Evolutionary conservation across 164 flowering plant species (phyloP), one percentile per base, ranked within the genome.

Genomic region (Macadamia tetraphylla): DNA sequence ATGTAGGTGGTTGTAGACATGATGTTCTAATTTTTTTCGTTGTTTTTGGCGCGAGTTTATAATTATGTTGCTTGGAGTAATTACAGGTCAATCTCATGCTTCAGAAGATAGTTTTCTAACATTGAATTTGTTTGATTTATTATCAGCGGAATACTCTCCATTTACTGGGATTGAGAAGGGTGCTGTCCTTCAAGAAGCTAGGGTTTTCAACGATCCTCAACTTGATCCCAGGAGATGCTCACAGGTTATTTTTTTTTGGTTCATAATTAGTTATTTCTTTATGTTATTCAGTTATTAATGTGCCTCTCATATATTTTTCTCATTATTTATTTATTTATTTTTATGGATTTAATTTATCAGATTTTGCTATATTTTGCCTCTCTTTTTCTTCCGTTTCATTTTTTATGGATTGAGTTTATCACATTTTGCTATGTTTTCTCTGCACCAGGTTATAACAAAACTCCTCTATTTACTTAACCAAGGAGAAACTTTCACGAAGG

Each of bases 191-290:
- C 98, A 94, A 79, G 98, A 94, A 80, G 97, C 97, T 71, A 85
- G 97, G 77, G 95, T 92, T 68, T 94, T 94, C 80, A 86, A 94
- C 75, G 98, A 94, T 68, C 94, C 97, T 63, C 98, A 94, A 73
- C 91, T 94, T 70, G 97, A 94, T 82, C 73, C 97, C 1, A 85
- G 94, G 75, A 83, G 88, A 81, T 94, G 98, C 75, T 91, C 93
- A 29, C 98, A 94, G 97, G 98, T 94, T 58, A 0, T 9, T 18
- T 32, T 18, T 70, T 68, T 29, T 14, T 32, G 43, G 23, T 23
- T 23, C 23, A 23, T 23, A 23, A 23, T 23, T 23, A 23, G 23
- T 23, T 58, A 35, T 9, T 18, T 35, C 29, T 70, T 68, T 29
- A 18, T 32, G 43, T 49, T 46, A 40, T 44, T 18, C 8, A 8